Evolutionary conservation across 371 early-diverging fungal species (phyloP).

Genomic region (Rhizomucor pusillus): DNA sequence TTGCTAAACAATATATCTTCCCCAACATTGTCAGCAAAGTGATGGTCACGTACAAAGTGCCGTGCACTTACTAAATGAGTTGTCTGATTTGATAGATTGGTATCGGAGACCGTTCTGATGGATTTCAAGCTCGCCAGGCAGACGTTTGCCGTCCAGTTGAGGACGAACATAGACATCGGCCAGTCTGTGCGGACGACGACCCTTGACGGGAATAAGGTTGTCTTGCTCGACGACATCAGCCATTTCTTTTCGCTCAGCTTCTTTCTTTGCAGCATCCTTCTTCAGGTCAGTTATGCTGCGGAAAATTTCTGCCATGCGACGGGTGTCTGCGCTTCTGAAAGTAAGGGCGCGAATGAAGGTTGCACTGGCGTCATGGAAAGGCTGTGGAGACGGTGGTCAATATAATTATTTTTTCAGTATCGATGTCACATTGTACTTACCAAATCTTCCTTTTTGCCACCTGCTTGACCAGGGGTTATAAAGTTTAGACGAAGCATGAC

Average conservation of each 20-base stretch:
- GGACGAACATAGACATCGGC: constrained; percentile 91
- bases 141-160: constrained; percentile 80
- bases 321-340: constrained; percentile 85
- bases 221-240: constrained; percentile 97
- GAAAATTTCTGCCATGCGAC: constrained; percentile 82
- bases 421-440: constrained; percentile 21
- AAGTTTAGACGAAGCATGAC: constrained; percentile 97
- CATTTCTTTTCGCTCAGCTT: constrained; percentile 92
- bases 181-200: constrained; percentile 77
- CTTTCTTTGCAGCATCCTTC: constrained; percentile 85
- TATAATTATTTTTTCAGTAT: neutral
- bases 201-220: constrained; percentile 76
- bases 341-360: constrained; percentile 92
- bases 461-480: constrained; percentile 90
- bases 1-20: constrained; percentile 95
- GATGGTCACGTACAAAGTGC: neutral
- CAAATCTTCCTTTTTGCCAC: constrained; percentile 86
- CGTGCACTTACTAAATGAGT: constrained; percentile 64
- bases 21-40: constrained; percentile 1
- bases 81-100: constrained; percentile 78
- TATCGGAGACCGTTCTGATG: constrained; percentile 95
- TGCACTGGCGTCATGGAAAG: constrained; percentile 86
- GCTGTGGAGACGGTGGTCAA: constrained; percentile 26
- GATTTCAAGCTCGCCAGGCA: constrained; percentile 92
- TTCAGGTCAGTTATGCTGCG: constrained; percentile 85